Conservation (phyloP, 768 basidiomycete species). For the Mycena maculata region DNA sequence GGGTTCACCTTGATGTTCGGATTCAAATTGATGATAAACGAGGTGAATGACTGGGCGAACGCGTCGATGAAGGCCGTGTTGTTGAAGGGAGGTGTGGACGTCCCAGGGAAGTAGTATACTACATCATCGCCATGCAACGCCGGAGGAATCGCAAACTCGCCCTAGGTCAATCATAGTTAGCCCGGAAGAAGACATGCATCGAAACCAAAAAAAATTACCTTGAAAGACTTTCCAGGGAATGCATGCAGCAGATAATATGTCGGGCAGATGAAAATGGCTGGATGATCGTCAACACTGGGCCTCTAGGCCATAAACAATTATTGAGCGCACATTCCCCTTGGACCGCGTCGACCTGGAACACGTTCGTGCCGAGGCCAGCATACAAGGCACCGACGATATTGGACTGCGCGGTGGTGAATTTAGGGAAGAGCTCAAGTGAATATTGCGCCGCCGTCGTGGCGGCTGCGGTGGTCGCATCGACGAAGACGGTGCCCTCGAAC, state of each 20-base stretch:
- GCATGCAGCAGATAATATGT: constrained; percentile 44
- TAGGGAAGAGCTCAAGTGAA: constrained; percentile 36
- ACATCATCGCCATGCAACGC: constrained; percentile 39
- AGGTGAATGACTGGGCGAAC: no score
- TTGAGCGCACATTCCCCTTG: constrained; percentile 43
- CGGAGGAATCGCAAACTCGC: constrained; percentile 45
- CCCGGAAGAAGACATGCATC: background rate
- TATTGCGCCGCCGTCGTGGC: constrained; percentile 25
- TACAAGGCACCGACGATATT: constrained; percentile 29
- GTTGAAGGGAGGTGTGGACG: no score
- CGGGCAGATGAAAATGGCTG: constrained; percentile 50
- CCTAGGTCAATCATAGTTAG: constrained; percentile 25
- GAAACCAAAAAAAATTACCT: constrained; percentile 37
- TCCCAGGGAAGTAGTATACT: constrained; percentile 46
- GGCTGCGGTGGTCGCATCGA: constrained; percentile 28
- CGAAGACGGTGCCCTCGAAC: constrained; percentile 45
- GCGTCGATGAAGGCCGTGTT: no score
- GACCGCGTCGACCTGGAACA: constrained; percentile 31
- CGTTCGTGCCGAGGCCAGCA: constrained; percentile 14
- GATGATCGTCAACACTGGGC: background rate
- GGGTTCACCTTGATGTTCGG: no score
- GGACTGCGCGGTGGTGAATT: constrained; percentile 19
- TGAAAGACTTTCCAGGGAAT: constrained; percentile 43
- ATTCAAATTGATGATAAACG: no score
- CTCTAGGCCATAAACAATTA: no score